A percentile compares a stretch with the other conserved stretches of the same genome.
phyloP scores from a whole-genome alignment of 345 rosid species.

The Populus simonii region DNA sequence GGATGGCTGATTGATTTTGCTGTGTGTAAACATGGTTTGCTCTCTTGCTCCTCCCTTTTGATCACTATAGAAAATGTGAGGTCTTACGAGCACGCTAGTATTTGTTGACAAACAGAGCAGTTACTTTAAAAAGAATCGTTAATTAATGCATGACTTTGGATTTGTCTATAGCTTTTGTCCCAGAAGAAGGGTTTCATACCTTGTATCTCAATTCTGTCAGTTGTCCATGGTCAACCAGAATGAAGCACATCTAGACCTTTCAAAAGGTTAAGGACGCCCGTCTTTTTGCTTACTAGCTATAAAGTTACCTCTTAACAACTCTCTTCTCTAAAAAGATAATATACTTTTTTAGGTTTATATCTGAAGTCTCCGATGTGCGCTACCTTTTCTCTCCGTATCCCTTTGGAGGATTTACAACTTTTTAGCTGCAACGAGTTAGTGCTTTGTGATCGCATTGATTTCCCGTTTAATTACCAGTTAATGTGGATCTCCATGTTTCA shows the following conservation, averaged over 20 bases:
- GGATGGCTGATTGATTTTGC: background rate
- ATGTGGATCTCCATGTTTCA: background rate
- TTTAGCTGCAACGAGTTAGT: background rate
- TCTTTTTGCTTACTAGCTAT: conserved; percentile 9
- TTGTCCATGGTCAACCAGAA: conserved; percentile 1
- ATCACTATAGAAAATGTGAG: background rate
- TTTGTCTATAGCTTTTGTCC: background rate
- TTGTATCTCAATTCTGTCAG: background rate
- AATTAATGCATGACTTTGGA: background rate
- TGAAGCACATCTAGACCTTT: background rate
- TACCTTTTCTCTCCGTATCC: background rate
- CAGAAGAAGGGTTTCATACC: background rate
- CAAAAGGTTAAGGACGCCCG: conserved; percentile 1
- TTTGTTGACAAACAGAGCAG: background rate
- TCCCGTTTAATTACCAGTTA: background rate
- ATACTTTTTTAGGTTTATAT: background rate
- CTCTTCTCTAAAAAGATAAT: background rate
- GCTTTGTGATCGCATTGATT: background rate
- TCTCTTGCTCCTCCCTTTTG: background rate
- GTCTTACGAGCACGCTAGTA: background rate
- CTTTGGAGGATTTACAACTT: background rate
- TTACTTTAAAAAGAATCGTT: background rate
- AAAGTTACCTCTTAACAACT: conserved; percentile 15
- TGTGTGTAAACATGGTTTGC: background rate
- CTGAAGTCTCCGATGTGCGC: conserved; percentile 14